Evolutionary conservation across 177 flowering plant species (phyloP).

Genomic region (Vitis hybrid): DNA sequence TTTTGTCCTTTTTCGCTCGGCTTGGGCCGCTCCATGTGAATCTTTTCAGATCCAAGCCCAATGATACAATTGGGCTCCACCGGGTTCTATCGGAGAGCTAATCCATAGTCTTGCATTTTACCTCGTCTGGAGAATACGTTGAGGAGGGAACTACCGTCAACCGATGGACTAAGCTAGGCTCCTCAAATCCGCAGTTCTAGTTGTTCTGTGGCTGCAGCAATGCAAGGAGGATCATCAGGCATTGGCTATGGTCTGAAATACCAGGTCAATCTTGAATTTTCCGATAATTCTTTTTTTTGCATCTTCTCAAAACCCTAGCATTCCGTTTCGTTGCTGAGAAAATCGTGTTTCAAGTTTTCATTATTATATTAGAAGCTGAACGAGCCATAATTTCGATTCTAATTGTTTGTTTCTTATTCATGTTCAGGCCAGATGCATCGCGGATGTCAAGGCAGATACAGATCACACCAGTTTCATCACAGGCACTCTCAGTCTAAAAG

Average conservation of each 20-base stretch:
- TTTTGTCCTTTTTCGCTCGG: too few relatives aligned
- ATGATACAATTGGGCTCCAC: too few relatives aligned
- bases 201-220: slow-evolving; percentile 15
- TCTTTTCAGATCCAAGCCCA: too few relatives aligned
- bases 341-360: too few relatives aligned
- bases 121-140: too few relatives aligned
- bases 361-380: too few relatives aligned
- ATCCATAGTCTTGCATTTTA: too few relatives aligned
- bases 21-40: too few relatives aligned
- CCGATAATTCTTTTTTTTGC: not conserved
- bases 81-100: too few relatives aligned
- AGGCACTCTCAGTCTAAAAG: slow-evolving; percentile 89
- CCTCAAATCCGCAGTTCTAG: too few relatives aligned
- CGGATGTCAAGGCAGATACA: slow-evolving; percentile 86
- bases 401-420: not conserved
- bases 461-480: slow-evolving; percentile 87
- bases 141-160: not conserved
- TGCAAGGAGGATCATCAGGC: slow-evolving; percentile 91
- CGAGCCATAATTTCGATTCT: slow-evolving; percentile 8
- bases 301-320: not conserved
- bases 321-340: not conserved
- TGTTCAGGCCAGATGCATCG: slow-evolving; percentile 83
- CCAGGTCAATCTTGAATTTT: slow-evolving; percentile 44
- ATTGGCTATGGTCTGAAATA: slow-evolving; percentile 92
- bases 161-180: not conserved